Conservation (phyloP, 345 rosid species). For the Eucalyptus coolabah region DNA sequence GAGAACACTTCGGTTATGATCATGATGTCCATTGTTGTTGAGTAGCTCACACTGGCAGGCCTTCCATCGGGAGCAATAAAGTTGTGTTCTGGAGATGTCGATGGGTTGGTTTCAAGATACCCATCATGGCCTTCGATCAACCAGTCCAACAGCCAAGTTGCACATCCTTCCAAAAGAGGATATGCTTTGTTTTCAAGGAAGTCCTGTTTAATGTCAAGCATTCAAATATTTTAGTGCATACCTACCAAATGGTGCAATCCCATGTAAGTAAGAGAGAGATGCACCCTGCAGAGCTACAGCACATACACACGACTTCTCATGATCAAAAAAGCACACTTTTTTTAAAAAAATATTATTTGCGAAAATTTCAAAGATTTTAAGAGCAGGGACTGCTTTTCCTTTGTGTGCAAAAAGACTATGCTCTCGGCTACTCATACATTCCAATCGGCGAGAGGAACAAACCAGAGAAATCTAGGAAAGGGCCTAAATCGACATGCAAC, state of each 20-base stretch:
- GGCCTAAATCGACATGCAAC: not conserved
- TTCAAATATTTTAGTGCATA: not conserved
- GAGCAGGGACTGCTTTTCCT: not conserved
- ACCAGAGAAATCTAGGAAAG: not conserved
- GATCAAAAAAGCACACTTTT: not conserved
- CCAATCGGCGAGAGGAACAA: not conserved
- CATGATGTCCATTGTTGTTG: constrained; percentile 92
- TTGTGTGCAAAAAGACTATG: not conserved
- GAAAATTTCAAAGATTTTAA: not conserved
- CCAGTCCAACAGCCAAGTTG: constrained; percentile 78
- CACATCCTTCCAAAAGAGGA: constrained; percentile 82
- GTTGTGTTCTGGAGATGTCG: constrained; percentile 92
- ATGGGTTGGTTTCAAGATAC: constrained; percentile 84
- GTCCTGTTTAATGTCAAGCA: constrained; percentile 20
- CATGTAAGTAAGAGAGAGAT: not conserved
- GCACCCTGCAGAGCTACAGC: not conserved
- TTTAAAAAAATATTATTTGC: not conserved
- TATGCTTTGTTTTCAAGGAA: constrained; percentile 69
- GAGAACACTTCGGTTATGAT: constrained; percentile 73
- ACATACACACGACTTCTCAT: not conserved
- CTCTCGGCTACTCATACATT: not conserved
- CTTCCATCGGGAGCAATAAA: constrained; percentile 74
- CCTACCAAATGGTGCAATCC: not conserved
- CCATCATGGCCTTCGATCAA: constrained; percentile 67
- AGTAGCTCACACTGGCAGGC: constrained; percentile 84